A percentile compares a stretch with the other conserved stretches of the same genome.
Conservation (phyloP, 2,329 filamentous ascomycete genomes). For the Akanthomyces dipterigenus region DNA sequence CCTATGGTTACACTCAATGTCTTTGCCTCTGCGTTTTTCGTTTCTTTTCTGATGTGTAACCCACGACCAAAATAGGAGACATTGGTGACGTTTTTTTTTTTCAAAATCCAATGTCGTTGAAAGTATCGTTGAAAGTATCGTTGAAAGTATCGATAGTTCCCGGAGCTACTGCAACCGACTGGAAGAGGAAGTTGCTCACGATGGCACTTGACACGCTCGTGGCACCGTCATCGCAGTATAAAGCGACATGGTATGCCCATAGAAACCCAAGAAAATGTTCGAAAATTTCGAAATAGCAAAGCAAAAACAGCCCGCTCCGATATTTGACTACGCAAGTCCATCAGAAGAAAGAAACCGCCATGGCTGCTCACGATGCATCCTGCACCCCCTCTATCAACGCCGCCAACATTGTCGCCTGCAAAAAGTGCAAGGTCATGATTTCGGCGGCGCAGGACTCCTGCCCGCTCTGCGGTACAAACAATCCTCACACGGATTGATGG, state of each 20-base stretch:
- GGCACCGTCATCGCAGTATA: not conserved
- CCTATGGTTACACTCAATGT: not conserved
- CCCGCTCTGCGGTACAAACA: constrained; percentile 5
- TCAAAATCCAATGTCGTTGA: not conserved
- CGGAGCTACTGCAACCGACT: not conserved
- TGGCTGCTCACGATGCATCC: not conserved
- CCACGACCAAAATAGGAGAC: not conserved
- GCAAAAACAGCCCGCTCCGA: too few species aligned
- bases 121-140: not conserved
- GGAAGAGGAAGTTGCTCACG: not conserved
- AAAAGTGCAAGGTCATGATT: constrained; percentile 10
- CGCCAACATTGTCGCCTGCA: constrained; percentile 1
- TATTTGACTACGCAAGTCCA: not conserved
- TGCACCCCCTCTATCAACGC: not conserved
- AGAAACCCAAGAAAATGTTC: not conserved
- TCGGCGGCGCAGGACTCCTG: constrained; percentile 8
- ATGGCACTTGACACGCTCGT: not conserved
- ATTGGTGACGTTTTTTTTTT: not conserved
- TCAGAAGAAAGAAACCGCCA: not conserved
- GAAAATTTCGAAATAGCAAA: too few species aligned
- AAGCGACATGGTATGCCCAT: not conserved
- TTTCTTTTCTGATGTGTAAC: not conserved
- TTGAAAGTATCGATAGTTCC: not conserved
- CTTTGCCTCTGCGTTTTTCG: not conserved
- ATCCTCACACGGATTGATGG: constrained; percentile 2